Base-by-base conservation (phyloP, 2,329 filamentous ascomycete genomes). In the Tolypocladium ophioglossoides region DNA sequence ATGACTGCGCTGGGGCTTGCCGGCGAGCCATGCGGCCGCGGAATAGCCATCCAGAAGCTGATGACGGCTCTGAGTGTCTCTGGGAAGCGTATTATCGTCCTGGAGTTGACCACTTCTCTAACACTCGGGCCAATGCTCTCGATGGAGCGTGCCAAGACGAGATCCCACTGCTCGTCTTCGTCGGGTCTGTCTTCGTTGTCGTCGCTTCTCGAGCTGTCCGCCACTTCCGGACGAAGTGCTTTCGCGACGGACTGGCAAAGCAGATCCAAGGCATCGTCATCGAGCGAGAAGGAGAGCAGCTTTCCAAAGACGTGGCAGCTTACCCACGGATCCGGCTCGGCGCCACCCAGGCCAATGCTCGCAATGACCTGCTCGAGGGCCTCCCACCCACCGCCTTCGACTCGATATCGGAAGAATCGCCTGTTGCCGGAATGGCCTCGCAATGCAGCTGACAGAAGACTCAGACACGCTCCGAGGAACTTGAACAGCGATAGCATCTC, bases 361-460 rank as follows among this genome's bases (percentile, higher is more conserved):
- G 80, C 81, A 72, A 91, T 79, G 7, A 81, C 82, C 64, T 88
- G 82, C 64, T 94, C 85, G 53, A 96, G 68, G 9, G 84, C 81
- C 59, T 84, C 78, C 85, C 90, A 95, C 4, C 92, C 91, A 54
- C 85, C 87, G 24, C 82, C 84, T 55, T 88, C 81, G 34, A 95
- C 83, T 60, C 83, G 79, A 60, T 84, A 85, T 55, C 83, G 81
- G 67, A 97, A 97, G 73, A 92, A 96, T 61, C 88, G 83, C 64
- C 86, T 82, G 70, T 97, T 99, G 22, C 91, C 92, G 49, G 86
- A 78, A 68, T 97, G 91, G 48, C 84, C 83, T 53, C 83, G 81
- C 59, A 99, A 79, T 16, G 84, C 84, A 50, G 86, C 85, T 1
- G 87, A 85, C 32, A 97, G 72, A 16, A 94, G 82, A 35, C 83